Evolutionary conservation across 176 grass and related monocot genomes (phyloP), one percentile per base, ranked within the genome.

Genomic region (Pontederia crassipes): DNA sequence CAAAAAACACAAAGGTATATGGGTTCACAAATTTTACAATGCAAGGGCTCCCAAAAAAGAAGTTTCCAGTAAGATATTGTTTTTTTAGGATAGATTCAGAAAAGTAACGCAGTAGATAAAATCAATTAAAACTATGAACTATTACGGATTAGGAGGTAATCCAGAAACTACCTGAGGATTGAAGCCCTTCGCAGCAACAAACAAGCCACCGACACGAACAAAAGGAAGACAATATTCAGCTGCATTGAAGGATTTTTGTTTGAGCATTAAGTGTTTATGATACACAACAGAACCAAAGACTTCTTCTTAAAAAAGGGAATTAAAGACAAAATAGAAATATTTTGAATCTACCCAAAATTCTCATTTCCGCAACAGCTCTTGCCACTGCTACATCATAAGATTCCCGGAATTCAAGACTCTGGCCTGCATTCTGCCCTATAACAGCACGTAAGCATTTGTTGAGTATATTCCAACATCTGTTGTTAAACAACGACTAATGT

Each of bases 321-420:
- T 15, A 7, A 65, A 27, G 10, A 50, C 28, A 11, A 17, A 65
- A 14, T 48, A 50, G 26, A 10, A 24, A 12, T 6, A 56, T 1
- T 26, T 17, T 16, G 26, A 67, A 49, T 20, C 56, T 57, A 97
- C 93, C 92, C 70, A 98, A 59, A 81, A 92, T 74, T 74, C 86
- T 82, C 74, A 92, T 75, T 73, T 97, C 87, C 50, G 87, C 93
- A 48, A 97, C 93, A 0, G 93, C 87, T 74, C 87, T 91, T 67
- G 93, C 93, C 46, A 40, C 32, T 73, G 52, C 85, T 67, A 92
- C 75, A 79, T 97, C 93, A 80, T 78, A 97, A 54, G 17, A 16
- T 72, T 97, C 87, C 57, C 93, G 83, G 53, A 83, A 81, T 61
- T 12, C 24, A 40, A 40, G 32, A 40, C 6, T 40, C 32, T 40